A percentile compares a stretch with the other conserved stretches of the same genome.
These are phyloP conservation scores for Carex parvula DNA, from an alignment of 176 grass and related monocot genomes.

Conservation along the genomic window DNA sequence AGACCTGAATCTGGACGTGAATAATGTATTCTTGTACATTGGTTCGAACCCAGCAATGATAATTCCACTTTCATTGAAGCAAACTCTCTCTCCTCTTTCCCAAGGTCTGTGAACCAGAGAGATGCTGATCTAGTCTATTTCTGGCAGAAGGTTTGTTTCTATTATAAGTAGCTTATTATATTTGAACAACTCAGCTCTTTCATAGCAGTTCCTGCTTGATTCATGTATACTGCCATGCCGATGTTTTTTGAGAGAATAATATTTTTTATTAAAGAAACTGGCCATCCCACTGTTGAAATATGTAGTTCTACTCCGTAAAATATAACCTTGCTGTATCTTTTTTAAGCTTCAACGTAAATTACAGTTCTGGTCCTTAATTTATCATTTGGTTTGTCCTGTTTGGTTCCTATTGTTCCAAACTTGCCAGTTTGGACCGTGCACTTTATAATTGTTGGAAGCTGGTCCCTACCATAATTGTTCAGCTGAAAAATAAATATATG, in stretches of 20 bases:
- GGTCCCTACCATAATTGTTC: not conserved
- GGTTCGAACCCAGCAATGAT: slow-evolving; percentile 81
- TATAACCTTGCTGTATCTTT: not conserved
- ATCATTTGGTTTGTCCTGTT: not conserved
- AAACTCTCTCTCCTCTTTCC: slow-evolving; percentile 54
- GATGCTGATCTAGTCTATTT: slow-evolving; percentile 98
- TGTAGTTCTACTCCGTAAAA: not conserved
- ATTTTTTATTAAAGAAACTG: too few species aligned
- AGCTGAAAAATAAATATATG: not conserved
- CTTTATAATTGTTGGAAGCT: not conserved
- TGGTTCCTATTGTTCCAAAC: not conserved
- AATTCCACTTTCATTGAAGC: slow-evolving; percentile 59
- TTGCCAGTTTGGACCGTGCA: not conserved
- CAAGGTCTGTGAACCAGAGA: slow-evolving; percentile 72
- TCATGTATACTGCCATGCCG: not conserved
- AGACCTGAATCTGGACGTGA: slow-evolving; percentile 39
- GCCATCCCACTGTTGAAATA: not conserved
- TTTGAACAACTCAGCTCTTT: not conserved
- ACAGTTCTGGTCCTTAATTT: not conserved
- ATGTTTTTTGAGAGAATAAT: too few species aligned
- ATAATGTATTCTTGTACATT: slow-evolving; percentile 67
- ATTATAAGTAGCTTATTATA: not conserved
- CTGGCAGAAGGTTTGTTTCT: slow-evolving; percentile 71
- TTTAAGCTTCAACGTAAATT: slow-evolving; percentile 4
- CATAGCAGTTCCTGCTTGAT: not conserved